Base-by-base conservation (phyloP, 202 grass and related monocot species). In the Musa balbisiana region DNA sequence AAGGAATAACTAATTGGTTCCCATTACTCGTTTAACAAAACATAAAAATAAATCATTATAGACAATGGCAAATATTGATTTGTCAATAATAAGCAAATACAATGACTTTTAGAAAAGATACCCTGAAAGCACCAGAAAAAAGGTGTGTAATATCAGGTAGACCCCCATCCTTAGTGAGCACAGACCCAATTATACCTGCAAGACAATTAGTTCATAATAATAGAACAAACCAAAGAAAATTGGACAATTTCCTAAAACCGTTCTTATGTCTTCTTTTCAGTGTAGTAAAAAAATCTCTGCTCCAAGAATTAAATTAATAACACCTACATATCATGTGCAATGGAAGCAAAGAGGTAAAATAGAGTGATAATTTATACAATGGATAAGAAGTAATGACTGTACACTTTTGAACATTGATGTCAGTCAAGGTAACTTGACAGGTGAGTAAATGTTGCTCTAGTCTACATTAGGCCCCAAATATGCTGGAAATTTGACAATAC, bases 61-160 rank as follows among this genome's bases (percentile, higher is more conserved):
- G 22, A 51, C 2, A 55, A 66, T 66, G n/a, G 52, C 20, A 13
- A 53, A 56, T 27, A 20, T 43, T 51, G 12, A 10, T 17, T 53
- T 27, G 11, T 75, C 73, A 75, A 43, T 49, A 22, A 77, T 33
- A 43, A 29, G 16, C 2, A 73, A 69, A 21, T 56, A 55, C 2
- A 70, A 25, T 13, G 2, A 58, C 43, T 11, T 56, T 58, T 55
- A 58, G 64, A 27, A 33, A 55, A 8, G 26, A 26, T 70, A 92
- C 92, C 86, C 88, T 97, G 55, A 97, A 87, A 82, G 93, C 91
- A 83, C 89, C 85, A 66, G 91, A 92, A 62, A 98, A 82, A 55
- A 89, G 51, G 50, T 76, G 82, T 71, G 68, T 86, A 15, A 98
- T 53, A 76, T 86, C 88, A 25, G 87, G 76, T 10, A 88, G 77